Base-by-base conservation (phyloP, 2,329 filamentous ascomycete genomes). In the Alternaria consortialis region DNA sequence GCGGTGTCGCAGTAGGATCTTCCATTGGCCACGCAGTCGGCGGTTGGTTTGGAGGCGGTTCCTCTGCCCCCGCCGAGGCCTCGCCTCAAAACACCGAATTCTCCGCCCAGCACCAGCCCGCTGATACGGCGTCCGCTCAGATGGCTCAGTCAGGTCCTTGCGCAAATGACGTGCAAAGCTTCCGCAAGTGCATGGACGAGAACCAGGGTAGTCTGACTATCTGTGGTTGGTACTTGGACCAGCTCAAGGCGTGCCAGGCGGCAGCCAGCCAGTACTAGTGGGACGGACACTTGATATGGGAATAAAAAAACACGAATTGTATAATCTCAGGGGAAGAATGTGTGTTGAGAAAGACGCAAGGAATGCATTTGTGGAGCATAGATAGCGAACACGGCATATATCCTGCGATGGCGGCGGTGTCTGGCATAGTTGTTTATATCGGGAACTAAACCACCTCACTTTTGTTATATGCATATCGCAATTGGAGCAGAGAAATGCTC, bases 201-300 rank as follows among this genome's bases (percentile, higher is more conserved):
- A 91, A 99, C 81, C 84, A 89, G 78, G 95, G 95, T 71, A 93
- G 95, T 83, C 89, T 99, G 90, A 90, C 91, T 78, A 96, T 97
- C 78, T 99, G 95, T 84, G 91, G 91, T 70, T 99, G 94, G 94
- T 99, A 99, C 81, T 84, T 99, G 74, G 95, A 99, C 80, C 94
- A 99, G 87, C 86, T 99, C 42, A 84, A 84, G 80, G 82, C 82
- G 17, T 84, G 83, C 68, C 83, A 84, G 80, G 65, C 73, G 53
- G 81, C 82, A 17, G 81, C 82, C 57, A 74, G 74, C 44, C 80
- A 81, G 76, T 84, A 84, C 70, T 84, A 84, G 77, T 58, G 37
- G 40, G 20, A 25, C 9, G 27, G n/a, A 34, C 31, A 5, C 5
- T 12, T 13, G 37, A 13, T 17, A 4, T 20, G 37, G 37, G 9